Evolutionary conservation across 345 rosid species (phyloP).

Genomic region (Noccaea bulbosa): DNA sequence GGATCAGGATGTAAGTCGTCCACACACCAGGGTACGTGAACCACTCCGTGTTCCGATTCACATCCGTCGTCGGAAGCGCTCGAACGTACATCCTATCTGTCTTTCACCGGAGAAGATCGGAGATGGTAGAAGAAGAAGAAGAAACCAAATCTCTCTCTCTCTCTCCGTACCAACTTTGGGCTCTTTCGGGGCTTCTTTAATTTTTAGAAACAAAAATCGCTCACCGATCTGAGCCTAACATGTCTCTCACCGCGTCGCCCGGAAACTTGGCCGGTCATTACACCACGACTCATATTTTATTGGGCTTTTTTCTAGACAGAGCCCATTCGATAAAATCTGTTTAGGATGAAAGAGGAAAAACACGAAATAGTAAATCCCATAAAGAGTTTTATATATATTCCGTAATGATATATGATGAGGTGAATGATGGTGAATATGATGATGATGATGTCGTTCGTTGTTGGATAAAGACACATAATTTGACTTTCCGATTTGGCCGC

Average conservation of each 20-base stretch:
- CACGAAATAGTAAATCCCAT: too few relatives aligned
- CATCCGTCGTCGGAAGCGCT: slow-evolving; percentile 82
- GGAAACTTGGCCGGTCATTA: too few relatives aligned
- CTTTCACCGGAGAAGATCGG: slow-evolving; percentile 15
- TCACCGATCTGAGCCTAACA: too few relatives aligned
- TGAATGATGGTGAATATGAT: too few relatives aligned
- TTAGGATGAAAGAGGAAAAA: too few relatives aligned
- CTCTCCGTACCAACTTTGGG: background rate
- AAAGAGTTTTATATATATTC: too few relatives aligned
- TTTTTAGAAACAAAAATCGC: too few relatives aligned
- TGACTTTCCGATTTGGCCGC: slow-evolving; percentile 36
- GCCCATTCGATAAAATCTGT: too few relatives aligned
- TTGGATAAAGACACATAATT: slow-evolving; percentile 28
- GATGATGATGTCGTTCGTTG: slow-evolving; percentile 24
- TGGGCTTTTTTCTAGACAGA: too few relatives aligned
- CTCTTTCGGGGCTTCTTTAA: slow-evolving; percentile 1
- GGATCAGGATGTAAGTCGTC: slow-evolving; percentile 67
- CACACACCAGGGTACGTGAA: slow-evolving; percentile 89
- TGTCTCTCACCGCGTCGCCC: too few relatives aligned
- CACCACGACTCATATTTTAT: too few relatives aligned
- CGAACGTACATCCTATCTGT: slow-evolving; percentile 57
- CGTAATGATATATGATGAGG: too few relatives aligned
- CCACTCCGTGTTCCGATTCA: slow-evolving; percentile 90
- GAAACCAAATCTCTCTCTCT: background rate
- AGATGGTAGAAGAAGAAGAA: background rate